phyloP scores from a whole-genome alignment of 306 rosid species.

The Lathyrus tuberosus region DNA sequence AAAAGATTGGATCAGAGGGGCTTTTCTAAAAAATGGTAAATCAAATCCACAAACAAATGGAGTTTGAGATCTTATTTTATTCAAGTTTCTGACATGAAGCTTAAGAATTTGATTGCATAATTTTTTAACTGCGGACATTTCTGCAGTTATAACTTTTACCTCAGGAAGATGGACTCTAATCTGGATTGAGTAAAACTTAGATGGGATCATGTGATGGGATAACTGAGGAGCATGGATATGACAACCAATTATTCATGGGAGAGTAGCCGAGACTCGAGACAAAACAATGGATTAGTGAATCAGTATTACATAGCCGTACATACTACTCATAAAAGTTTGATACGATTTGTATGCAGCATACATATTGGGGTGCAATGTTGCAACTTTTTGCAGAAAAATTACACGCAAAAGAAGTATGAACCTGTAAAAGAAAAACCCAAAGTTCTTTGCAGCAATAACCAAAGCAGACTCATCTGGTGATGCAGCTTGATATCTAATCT shows the following conservation, averaged over 20 bases:
- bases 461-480: conserved; percentile 85
- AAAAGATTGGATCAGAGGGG: no score
- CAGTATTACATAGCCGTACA: conserved; percentile 6
- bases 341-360: background rate
- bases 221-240: no score
- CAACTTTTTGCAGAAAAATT: background rate
- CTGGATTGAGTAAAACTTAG: background rate
- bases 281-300: background rate
- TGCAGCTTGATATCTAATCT: conserved; percentile 85
- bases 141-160: background rate
- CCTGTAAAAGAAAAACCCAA: conserved; percentile 98
- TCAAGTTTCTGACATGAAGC: conserved; percentile 2
- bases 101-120: conserved; percentile 16
- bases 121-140: background rate
- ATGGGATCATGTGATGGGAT: no score
- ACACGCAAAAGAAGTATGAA: conserved; percentile 38
- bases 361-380: conserved; percentile 18
- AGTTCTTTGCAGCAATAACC: conserved; percentile 78
- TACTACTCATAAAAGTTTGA: conserved; percentile 6
- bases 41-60: background rate
- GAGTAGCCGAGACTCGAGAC: no score
- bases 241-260: no score
- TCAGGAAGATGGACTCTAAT: background rate
- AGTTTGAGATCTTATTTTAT: conserved; percentile 7
- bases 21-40: no score